Base-by-base conservation (phyloP, 441 rosid genomes). In the Eruca vesicaria region DNA sequence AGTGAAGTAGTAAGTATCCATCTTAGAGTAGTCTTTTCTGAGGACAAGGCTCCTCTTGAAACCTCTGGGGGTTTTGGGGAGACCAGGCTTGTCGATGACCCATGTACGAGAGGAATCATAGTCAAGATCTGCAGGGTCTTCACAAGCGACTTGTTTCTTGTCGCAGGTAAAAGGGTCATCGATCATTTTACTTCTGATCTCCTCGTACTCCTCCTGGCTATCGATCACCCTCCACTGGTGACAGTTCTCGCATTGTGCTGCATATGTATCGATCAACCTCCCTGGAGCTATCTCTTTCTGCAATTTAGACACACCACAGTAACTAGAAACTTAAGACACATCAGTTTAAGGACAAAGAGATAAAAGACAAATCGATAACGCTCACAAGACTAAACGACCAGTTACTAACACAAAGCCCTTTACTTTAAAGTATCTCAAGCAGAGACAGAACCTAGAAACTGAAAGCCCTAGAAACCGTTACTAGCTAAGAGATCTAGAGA, bases 51-150 rank as follows among this genome's bases (percentile, higher is more conserved):
- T 88, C 66, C 98, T 79, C 83, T 84, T 89, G 83, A 94, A 94
- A 70, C 97, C 98, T 80, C 41, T 73, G 0, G 98, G 98, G 0
- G 98, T 92, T 84, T 87, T 94, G 1, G 98, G 97, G 38, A 92
- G 16, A 68, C 93, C 92, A 33, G 98, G 99, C 84, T 64, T 90
- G 82, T 94, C 99, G 9, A 94, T 84, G 69, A 88, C 98, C 99
- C 98, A 94, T 1, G 90, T 89, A 38, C 93, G 82, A 21, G 87
- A 60, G 11, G 88, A 56, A 78, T 94, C 84, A 14, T 86, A 90
- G 73, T 88, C 94, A 2, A 94, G 73, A 67, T 92, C 97, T 10
- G 96, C 87, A 31, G 90, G 88, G 43, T 86, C 91, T 29, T 87
- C 33, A 64, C 99, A 94, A 1, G 96, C 85, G 14, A 65, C 23